Evolutionary conservation across 148 eudicot genomes (phyloP).

Genomic region (Nyssa sinensis): DNA sequence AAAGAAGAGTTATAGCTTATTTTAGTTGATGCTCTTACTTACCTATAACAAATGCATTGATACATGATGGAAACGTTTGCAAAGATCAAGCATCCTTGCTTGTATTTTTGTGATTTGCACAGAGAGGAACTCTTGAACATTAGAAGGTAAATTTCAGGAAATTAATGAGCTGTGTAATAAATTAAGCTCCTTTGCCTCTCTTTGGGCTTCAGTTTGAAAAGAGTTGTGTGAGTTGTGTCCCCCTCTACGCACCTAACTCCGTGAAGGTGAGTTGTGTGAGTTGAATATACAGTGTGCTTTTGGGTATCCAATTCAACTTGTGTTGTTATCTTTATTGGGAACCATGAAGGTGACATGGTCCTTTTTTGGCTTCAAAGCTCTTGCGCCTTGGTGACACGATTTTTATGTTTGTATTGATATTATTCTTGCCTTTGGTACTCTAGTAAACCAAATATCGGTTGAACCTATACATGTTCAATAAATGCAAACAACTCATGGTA

Average conservation of each 20-base stretch:
- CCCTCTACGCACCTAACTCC: no score
- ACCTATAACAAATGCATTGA: not conserved
- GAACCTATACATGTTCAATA: no score
- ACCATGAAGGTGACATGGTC: no score
- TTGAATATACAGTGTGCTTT: no score
- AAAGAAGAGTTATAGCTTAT: no score
- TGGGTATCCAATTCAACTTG: not conserved
- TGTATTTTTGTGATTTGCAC: not conserved
- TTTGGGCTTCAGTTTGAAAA: not conserved
- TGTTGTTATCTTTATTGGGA: no score
- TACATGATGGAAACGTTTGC: not conserved
- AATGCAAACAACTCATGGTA: no score
- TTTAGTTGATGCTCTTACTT: not conserved
- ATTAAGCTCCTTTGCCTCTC: not conserved
- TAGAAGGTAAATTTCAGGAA: not conserved
- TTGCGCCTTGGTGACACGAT: no score
- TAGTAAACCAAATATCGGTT: no score
- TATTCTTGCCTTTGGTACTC: slow-evolving; percentile 3
- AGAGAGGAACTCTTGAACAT: not conserved
- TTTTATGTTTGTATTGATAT: not conserved
- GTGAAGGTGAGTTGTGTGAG: no score
- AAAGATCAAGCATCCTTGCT: not conserved
- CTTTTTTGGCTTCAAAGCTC: no score
- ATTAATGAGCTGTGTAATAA: not conserved
- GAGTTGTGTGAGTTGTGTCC: no score